A percentile compares a stretch with the other conserved stretches of the same genome.
These are phyloP conservation scores for Pythium coloratum DNA, from an alignment of 352 stramenopile species.

Conservation along the genomic window DNA sequence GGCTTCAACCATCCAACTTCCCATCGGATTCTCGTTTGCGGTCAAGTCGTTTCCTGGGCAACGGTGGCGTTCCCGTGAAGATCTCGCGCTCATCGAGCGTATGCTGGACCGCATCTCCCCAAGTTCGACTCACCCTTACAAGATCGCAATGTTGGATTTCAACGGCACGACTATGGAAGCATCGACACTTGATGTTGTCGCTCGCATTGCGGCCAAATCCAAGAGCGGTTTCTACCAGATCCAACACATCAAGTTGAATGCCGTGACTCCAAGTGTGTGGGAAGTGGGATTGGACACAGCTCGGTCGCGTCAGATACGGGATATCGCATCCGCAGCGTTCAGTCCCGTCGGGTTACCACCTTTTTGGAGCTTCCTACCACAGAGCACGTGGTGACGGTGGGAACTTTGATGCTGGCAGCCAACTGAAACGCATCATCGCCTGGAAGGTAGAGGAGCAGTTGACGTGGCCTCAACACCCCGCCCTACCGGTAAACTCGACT, in stretches of 20 bases:
- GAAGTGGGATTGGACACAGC: no score
- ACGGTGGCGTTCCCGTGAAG: background rate
- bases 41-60: no score
- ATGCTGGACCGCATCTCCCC: conserved; percentile 10
- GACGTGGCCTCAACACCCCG: no score
- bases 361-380: background rate
- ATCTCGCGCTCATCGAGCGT: background rate
- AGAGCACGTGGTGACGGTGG: no score
- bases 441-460: no score
- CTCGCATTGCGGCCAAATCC: conserved; percentile 16
- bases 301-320: background rate
- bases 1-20: background rate
- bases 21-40: conserved; percentile 12
- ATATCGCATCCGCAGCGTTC: conserved; percentile 1
- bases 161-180: background rate
- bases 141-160: conserved; percentile 7
- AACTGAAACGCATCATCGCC: no score
- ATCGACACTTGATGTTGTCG: conserved; percentile 10
- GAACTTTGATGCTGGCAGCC: no score
- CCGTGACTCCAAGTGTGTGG: background rate
- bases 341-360: background rate
- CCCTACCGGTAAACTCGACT: no score
- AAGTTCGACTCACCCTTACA: background rate
- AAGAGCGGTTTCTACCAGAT: background rate
- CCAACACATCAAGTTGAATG: conserved; percentile 1